These are phyloP conservation scores for Moniliophthora roreri DNA, from an alignment of 1,284 basidiomycete species.

Conservation along the genomic window DNA sequence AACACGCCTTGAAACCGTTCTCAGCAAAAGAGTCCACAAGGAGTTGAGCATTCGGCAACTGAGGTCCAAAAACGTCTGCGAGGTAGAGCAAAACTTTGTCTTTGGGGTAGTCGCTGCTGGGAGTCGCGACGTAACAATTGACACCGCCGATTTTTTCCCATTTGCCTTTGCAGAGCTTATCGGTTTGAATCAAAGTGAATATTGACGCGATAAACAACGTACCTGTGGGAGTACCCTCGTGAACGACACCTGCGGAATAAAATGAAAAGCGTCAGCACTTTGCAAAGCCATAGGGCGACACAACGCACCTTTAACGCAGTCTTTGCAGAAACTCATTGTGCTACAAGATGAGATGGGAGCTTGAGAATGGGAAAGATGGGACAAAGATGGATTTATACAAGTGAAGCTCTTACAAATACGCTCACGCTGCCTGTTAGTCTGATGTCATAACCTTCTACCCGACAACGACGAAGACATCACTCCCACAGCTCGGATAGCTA, in stretches of 20 bases:
- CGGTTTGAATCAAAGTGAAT: no score
- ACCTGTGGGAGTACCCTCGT: constrained; percentile 43
- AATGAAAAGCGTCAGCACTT: background rate
- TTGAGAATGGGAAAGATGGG: no score
- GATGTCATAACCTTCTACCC: no score
- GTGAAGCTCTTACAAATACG: no score
- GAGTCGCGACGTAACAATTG: constrained; percentile 49
- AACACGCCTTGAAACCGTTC: constrained; percentile 42
- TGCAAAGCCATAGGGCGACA: background rate
- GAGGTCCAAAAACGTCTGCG: constrained; percentile 46
- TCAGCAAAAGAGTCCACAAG: constrained; percentile 55
- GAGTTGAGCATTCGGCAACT: constrained; percentile 21
- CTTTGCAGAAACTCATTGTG: constrained; percentile 52
- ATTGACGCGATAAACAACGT: background rate
- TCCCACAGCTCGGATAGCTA: no score
- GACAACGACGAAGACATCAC: no score
- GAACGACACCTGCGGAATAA: constrained; percentile 48
- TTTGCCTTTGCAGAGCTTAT: constrained; percentile 1
- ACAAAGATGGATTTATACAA: no score
- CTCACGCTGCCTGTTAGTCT: no score
- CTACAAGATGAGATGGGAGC: no score
- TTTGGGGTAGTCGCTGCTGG: constrained; percentile 44
- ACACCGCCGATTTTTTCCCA: constrained; percentile 39
- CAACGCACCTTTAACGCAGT: constrained; percentile 44
- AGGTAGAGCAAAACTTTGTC: constrained; percentile 55